phyloP scores from a whole-genome alignment of 2,329 filamentous ascomycete genomes.

The Trichophaea hybrida region DNA sequence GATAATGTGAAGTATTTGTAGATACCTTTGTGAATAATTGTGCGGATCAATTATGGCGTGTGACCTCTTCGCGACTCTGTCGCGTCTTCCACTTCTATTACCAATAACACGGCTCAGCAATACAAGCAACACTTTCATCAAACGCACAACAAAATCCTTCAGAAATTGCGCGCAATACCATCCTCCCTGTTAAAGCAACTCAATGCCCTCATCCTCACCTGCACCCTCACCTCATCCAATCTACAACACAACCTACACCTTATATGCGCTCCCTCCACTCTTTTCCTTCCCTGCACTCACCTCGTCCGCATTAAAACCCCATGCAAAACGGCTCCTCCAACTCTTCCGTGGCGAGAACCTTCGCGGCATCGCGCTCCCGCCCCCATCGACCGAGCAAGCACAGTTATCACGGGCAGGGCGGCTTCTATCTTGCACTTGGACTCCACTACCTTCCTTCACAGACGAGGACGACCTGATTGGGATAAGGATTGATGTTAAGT shows the following conservation, averaged over 20 bases:
- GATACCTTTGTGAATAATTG: no score
- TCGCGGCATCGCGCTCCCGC: slow-evolving; percentile 30
- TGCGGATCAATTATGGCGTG: no score
- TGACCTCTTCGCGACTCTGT: no score
- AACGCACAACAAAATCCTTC: no score
- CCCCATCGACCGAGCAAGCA: background rate
- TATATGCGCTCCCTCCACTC: slow-evolving; percentile 41
- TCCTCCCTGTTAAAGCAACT: no score
- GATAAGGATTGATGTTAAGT: slow-evolving; percentile 37
- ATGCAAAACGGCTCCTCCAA: slow-evolving; percentile 37
- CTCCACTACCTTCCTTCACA: background rate
- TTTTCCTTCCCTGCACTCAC: slow-evolving; percentile 33
- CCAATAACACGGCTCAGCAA: no score
- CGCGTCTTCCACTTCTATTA: no score
- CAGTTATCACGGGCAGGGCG: slow-evolving; percentile 7
- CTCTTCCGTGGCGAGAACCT: slow-evolving; percentile 38
- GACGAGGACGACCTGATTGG: slow-evolving; percentile 28
- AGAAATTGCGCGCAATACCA: no score
- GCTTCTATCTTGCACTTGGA: background rate
- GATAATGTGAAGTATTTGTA: no score
- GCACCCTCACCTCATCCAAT: slow-evolving; percentile 30
- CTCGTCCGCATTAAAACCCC: slow-evolving; percentile 33
- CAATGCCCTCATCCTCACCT: background rate
- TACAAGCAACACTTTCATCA: no score
- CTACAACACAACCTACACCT: slow-evolving; percentile 41